Evolutionary conservation across 2,329 filamentous ascomycete genomes (phyloP).

Genomic region (Diplodia seriata): DNA sequence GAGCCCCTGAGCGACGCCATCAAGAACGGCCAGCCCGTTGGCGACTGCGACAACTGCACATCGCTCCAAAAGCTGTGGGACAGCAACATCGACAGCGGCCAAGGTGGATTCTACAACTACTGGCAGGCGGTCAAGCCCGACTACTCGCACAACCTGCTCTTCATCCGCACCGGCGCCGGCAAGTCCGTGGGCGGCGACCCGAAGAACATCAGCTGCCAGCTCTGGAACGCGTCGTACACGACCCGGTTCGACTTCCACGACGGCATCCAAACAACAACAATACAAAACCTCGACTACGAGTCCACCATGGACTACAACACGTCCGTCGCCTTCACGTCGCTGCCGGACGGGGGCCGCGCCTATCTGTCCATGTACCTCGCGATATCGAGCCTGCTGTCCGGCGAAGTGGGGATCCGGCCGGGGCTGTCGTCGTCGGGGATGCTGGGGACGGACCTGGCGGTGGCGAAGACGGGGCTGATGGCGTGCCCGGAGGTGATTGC

Average conservation of each 20-base stretch:
- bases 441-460: neutral
- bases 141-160: neutral
- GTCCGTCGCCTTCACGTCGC: neutral
- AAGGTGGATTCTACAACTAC: neutral
- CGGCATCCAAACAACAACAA: constrained; percentile 1
- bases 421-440: neutral
- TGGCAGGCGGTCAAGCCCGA: neutral
- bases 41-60: neutral
- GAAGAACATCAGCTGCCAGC: neutral
- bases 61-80: neutral
- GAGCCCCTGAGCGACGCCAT: neutral
- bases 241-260: neutral
- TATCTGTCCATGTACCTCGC: constrained; percentile 5
- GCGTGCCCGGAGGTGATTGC: neutral
- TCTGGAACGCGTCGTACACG: constrained; percentile 10
- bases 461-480: neutral
- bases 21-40: neutral
- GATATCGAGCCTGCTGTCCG: neutral
- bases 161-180: neutral
- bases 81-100: neutral
- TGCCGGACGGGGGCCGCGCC: neutral
- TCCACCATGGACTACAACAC: neutral
- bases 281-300: neutral
- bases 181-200: neutral
- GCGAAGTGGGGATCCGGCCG: neutral